Evolutionary conservation across 352 stramenopile genomes (phyloP), one percentile per base, ranked within the genome.

Genomic region (Pythium phragmitis): DNA sequence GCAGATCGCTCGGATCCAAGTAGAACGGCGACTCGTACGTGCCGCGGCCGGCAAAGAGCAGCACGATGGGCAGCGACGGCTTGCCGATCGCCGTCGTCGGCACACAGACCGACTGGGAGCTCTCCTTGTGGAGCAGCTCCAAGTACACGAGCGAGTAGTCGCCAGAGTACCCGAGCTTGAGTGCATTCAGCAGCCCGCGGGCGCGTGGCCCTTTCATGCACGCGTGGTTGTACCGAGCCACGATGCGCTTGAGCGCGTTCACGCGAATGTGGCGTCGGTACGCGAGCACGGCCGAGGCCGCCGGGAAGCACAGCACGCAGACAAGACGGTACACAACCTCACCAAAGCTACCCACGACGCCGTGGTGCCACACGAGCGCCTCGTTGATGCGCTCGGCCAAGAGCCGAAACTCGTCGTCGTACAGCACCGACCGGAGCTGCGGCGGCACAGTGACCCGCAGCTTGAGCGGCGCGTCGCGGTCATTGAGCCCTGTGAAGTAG

Each of bases 81-180:
- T 89, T 88, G 37, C 82, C 82, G 23, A 94, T 85, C 41, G 85
- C 81, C 8, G 75, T 88, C 1, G 80, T 87, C 4, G 85, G 85
- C 12, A 91, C 79, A 30, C 82, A 92, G 16, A 80, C 79, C 6
- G 81, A 89, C 59, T 85, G 72, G 1, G 71, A 80, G 51, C 81
- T 91, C 62, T 92, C 85, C 39, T 88, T 89, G 68, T 90, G 79
- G 23, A 94, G 57, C 19, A 94, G 52, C 47, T 94, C 85, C 2
- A 94, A 66, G 50, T 94, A 92, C 9, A 91, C 81, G 28, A 94
- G 72, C 39, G 85, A 91, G 61, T 92, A 92, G 64, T 94, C 85
- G 9, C 75, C 76, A 5, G 77, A 86, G 50, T 92, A 94, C 23
- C 85, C 85, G 4, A 94, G 65, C 45, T 92, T 92, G 21, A 94